A percentile compares a stretch with the other conserved stretches of the same genome.
Evolutionary conservation across 2,329 filamentous ascomycete species (phyloP).

Genomic region (Monosporascus sp.): DNA sequence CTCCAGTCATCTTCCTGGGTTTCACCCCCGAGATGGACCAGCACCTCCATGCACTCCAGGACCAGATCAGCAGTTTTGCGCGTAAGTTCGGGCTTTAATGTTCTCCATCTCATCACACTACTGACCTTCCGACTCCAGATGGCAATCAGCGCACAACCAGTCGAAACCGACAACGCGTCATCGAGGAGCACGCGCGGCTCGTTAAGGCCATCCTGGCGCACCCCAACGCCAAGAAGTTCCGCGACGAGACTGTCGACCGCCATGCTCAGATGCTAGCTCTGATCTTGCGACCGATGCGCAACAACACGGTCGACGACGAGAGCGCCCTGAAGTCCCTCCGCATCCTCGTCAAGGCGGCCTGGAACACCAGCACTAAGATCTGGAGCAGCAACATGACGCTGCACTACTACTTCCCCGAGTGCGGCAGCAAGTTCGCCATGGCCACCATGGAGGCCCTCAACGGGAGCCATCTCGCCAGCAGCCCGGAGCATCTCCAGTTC

Average conservation of each 20-base stretch:
- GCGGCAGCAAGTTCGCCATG: constrained; percentile 17
- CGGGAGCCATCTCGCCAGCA: constrained; percentile 9
- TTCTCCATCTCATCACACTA: not conserved
- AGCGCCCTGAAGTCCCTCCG: constrained; percentile 12
- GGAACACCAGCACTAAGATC: constrained; percentile 22
- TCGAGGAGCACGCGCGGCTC: constrained; percentile 26
- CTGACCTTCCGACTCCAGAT: constrained; percentile 9
- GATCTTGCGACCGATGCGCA: constrained; percentile 22
- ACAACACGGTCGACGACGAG: constrained; percentile 9
- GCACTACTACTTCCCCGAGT: constrained; percentile 26
- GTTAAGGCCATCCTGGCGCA: constrained; percentile 16
- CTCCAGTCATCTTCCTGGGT: constrained; percentile 23
- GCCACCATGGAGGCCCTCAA: constrained; percentile 25
- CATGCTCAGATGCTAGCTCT: constrained; percentile 16
- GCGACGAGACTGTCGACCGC: constrained; percentile 11
- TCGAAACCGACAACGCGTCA: constrained; percentile 19
- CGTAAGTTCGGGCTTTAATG: constrained; percentile 3
- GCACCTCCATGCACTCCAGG: constrained; percentile 22
- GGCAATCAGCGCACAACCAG: not conserved
- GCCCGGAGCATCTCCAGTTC: constrained; percentile 15
- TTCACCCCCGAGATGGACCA: constrained; percentile 20
- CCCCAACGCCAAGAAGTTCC: constrained; percentile 10
- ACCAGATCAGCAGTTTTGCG: constrained; percentile 13
- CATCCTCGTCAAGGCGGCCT: constrained; percentile 19
- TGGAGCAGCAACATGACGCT: constrained; percentile 26